phyloP scores from a whole-genome alignment of 768 basidiomycete species.

The Amanita pseudoporphyria region DNA sequence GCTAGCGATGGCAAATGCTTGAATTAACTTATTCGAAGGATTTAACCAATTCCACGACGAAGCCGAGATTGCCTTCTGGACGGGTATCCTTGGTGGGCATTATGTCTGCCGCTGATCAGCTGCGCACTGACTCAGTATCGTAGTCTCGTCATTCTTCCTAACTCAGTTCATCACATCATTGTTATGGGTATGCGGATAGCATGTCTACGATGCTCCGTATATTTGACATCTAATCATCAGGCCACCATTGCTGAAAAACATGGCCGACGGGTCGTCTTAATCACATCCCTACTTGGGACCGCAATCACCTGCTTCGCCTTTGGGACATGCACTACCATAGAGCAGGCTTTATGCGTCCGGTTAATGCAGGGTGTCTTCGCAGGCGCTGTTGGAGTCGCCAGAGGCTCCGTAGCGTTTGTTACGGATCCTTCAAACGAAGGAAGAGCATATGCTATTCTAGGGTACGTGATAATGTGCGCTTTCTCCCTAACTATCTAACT shows the following conservation, averaged over 20 bases:
- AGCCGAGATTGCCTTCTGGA: slow-evolving; percentile 83
- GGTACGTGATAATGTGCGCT: slow-evolving; percentile 31
- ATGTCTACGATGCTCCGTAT: slow-evolving; percentile 9
- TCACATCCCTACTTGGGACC: slow-evolving; percentile 78
- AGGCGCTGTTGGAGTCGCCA: slow-evolving; percentile 90
- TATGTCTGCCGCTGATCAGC: background rate
- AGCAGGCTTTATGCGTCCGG: slow-evolving; percentile 79
- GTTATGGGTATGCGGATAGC: slow-evolving; percentile 58
- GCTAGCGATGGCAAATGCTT: background rate
- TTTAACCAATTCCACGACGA: slow-evolving; percentile 68
- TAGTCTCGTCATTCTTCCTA: slow-evolving; percentile 82
- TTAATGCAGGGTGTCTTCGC: slow-evolving; percentile 88
- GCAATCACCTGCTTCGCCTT: slow-evolving; percentile 71
- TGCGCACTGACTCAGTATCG: slow-evolving; percentile 10
- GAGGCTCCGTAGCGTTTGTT: slow-evolving; percentile 78
- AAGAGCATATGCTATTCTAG: slow-evolving; percentile 88
- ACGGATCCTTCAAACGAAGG: slow-evolving; percentile 92
- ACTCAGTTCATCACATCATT: slow-evolving; percentile 94
- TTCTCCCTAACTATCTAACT: slow-evolving; percentile 8
- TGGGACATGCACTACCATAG: slow-evolving; percentile 64
- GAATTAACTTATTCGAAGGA: slow-evolving; percentile 26
- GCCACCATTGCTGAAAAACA: slow-evolving; percentile 93
- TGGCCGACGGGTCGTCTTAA: slow-evolving; percentile 76
- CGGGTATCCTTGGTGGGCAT: slow-evolving; percentile 68
- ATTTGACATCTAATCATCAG: slow-evolving; percentile 23